phyloP scores from a whole-genome alignment of 768 basidiomycete genomes.

The Rhodotorula sphaerocarpa region DNA sequence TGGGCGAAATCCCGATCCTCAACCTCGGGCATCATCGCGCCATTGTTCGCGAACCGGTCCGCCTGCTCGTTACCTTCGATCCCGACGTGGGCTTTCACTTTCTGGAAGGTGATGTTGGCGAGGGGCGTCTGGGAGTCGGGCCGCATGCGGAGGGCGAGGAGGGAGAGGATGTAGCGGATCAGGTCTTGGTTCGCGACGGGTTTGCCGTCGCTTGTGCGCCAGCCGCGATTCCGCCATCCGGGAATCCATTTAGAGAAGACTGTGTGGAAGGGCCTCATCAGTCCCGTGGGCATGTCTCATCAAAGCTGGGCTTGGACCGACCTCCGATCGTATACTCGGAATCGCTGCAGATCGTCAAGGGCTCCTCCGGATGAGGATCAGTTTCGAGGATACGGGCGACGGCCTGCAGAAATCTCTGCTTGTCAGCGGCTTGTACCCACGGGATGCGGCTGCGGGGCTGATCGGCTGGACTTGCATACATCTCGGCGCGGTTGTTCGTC shows the following conservation, averaged over 20 bases:
- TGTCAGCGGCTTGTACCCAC: background rate
- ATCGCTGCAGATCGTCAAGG: conserved; percentile 72
- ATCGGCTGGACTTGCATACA: conserved; percentile 55
- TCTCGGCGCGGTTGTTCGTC: conserved; percentile 81
- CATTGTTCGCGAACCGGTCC: conserved; percentile 61
- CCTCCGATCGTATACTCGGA: conserved; percentile 76
- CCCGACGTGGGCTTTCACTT: conserved; percentile 74
- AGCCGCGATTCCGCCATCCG: conserved; percentile 42
- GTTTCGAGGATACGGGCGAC: conserved; percentile 73
- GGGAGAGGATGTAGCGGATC: conserved; percentile 62
- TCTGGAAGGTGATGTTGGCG: conserved; percentile 52
- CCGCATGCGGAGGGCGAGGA: conserved; percentile 30
- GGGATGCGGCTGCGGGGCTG: background rate
- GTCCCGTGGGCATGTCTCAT: too few species aligned
- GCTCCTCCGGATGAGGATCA: conserved; percentile 50
- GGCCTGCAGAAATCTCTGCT: conserved; percentile 51
- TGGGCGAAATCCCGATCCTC: conserved; percentile 52
- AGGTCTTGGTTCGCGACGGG: conserved; percentile 66
- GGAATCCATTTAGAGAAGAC: conserved; percentile 30
- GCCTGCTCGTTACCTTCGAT: conserved; percentile 78
- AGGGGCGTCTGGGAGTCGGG: conserved; percentile 43
- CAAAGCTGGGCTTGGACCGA: conserved; percentile 41
- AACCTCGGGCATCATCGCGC: conserved; percentile 46
- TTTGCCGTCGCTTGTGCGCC: conserved; percentile 48
- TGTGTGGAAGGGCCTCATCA: background rate